These are phyloP conservation scores for Fusarium sororula DNA, from an alignment of 2,329 filamentous ascomycete species.

Conservation along the genomic window DNA sequence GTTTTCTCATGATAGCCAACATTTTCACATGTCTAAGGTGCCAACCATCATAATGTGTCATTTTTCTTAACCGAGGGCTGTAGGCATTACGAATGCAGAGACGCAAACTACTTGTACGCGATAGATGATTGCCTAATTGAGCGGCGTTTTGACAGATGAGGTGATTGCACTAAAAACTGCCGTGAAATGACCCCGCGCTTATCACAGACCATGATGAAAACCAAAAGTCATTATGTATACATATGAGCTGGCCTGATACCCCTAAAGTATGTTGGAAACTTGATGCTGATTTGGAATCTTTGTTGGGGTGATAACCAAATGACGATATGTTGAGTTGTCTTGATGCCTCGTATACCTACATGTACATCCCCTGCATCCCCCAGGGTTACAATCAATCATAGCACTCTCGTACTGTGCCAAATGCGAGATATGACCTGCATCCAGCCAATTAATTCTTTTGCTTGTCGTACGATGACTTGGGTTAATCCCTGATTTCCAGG, in stretches of 20 bases:
- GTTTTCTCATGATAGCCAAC: not conserved
- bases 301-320: not conserved
- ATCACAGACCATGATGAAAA: not conserved
- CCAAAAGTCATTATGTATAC: not conserved
- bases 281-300: not conserved
- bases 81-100: not conserved
- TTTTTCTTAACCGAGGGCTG: not conserved
- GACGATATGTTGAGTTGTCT: not conserved
- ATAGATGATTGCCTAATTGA: not conserved
- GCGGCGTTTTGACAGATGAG: not conserved
- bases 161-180: not conserved
- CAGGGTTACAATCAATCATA: not conserved
- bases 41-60: not conserved
- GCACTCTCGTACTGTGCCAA: not conserved
- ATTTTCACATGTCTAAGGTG: not conserved
- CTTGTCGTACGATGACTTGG: accelerated
- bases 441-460: not conserved
- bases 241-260: too few species aligned
- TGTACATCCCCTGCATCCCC: not conserved
- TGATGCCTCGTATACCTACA: not conserved
- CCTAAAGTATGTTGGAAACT: not conserved
- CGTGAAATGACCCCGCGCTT: not conserved
- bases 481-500: not conserved
- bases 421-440: not conserved
- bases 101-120: too few species aligned